Conservation (phyloP, 2,329 filamentous ascomycete genomes). For the Diaporthe batatas region DNA sequence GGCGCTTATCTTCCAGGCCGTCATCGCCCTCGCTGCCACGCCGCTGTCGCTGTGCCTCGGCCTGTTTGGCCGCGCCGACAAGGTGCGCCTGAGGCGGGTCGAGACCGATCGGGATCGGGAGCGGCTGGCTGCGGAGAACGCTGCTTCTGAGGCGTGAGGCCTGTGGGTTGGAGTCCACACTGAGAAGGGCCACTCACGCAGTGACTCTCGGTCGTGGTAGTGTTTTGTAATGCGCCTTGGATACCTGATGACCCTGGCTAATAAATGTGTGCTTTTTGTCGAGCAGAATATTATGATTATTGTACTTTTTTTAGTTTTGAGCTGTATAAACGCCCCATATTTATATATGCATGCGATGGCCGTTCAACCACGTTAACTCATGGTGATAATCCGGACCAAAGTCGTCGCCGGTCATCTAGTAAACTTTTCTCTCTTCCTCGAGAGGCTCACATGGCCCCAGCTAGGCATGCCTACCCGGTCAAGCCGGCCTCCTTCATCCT, state of each 20-base stretch:
- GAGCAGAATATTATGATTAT: constrained; percentile 30
- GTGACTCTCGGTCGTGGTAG: too few relatives aligned
- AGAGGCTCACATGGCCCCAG: background rate
- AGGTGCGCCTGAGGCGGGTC: constrained; percentile 65
- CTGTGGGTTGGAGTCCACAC: constrained; percentile 39
- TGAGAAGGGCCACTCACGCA: background rate
- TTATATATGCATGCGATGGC: constrained; percentile 13
- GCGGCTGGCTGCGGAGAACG: constrained; percentile 14
- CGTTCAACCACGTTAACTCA: background rate
- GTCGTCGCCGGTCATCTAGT: too few relatives aligned
- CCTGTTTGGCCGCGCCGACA: constrained; percentile 72
- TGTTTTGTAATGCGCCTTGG: background rate
- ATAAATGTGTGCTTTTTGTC: constrained; percentile 3
- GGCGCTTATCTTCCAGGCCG: constrained; percentile 83
- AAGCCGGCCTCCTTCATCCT: constrained; percentile 48
- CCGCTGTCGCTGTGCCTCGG: constrained; percentile 79
- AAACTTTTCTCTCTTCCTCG: background rate
- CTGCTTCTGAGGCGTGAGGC: constrained; percentile 43
- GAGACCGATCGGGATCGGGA: constrained; percentile 58
- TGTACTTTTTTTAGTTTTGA: constrained; percentile 1
- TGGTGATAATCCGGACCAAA: background rate
- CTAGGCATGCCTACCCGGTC: constrained; percentile 7
- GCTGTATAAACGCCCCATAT: background rate
- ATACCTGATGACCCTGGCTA: background rate
- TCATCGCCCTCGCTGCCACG: constrained; percentile 73